Conservation (phyloP, 495 filamentous ascomycete species). For the Lineolata rhizophorae region DNA sequence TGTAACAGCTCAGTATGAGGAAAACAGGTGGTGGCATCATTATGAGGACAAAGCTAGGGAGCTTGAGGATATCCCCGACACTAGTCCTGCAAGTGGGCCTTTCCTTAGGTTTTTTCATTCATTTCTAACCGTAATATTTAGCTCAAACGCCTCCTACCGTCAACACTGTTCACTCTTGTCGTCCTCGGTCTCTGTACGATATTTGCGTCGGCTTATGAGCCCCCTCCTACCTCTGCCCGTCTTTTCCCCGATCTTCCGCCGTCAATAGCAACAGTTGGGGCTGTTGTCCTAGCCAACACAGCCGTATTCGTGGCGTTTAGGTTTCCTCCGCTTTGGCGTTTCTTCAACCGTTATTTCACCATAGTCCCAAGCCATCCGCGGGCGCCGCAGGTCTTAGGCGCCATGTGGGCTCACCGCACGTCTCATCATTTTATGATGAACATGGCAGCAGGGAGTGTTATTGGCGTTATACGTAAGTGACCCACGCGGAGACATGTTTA, state of each 20-base stretch:
- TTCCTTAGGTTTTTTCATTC: too few species aligned
- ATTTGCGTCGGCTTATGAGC: constrained; percentile 38
- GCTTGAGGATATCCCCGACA: too few species aligned
- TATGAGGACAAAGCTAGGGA: too few species aligned
- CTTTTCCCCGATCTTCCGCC: constrained; percentile 56
- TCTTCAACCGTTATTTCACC: constrained; percentile 63
- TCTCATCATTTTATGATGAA: constrained; percentile 43
- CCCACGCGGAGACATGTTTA: too few species aligned
- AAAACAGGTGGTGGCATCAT: too few species aligned
- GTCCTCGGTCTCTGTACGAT: constrained; percentile 27
- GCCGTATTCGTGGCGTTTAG: constrained; percentile 43
- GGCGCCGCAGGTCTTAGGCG: constrained; percentile 40
- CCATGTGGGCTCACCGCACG: constrained; percentile 58
- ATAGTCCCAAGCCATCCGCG: constrained; percentile 45
- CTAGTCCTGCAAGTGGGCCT: too few species aligned
- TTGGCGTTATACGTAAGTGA: too few species aligned
- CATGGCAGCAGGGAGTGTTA: too few species aligned
- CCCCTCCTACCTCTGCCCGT: constrained; percentile 33
- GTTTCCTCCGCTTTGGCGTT: constrained; percentile 34
- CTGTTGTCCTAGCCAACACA: constrained; percentile 27
- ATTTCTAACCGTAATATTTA: too few species aligned
- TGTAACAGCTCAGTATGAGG: too few species aligned
- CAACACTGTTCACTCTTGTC: constrained; percentile 30
- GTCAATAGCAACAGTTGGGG: constrained; percentile 50
- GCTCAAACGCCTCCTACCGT: neutral